phyloP scores from a whole-genome alignment of 257 asterid genomes.

The Plantago elongata region DNA sequence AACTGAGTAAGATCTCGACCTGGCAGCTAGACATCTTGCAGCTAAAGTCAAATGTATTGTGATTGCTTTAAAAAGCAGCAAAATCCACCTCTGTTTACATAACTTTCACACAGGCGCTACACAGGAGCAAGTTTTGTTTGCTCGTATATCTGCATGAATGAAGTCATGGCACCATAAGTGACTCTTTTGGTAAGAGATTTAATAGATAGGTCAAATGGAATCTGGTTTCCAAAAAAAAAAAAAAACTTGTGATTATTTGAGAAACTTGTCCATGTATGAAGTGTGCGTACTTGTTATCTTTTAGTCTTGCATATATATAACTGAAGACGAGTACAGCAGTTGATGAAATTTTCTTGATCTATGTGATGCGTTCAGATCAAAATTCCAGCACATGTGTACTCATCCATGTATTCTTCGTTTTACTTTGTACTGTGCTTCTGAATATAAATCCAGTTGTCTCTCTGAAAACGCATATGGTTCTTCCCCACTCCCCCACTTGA shows the following conservation, averaged over 20 bases:
- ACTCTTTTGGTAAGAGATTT: background rate
- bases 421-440: background rate
- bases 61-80: background rate
- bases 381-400: background rate
- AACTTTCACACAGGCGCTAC: background rate
- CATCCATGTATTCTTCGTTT: background rate
- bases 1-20: slow-evolving; percentile 62
- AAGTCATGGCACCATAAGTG: background rate
- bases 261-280: background rate
- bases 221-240: background rate
- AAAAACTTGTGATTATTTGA: background rate
- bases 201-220: background rate
- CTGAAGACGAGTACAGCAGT: background rate
- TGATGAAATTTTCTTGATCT: background rate
- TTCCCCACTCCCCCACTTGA: background rate
- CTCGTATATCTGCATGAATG: background rate
- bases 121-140: background rate
- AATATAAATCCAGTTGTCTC: background rate
- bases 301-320: background rate
- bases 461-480: background rate
- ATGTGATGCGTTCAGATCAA: background rate
- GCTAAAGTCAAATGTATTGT: too few species aligned
- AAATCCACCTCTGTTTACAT: background rate
- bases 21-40: too few species aligned
- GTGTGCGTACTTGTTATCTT: background rate